Percentiles rank a stretch among this genome's conserved stretches.
phyloP scores from a whole-genome alignment of 2,329 filamentous ascomycete genomes.

The Pseudovirgaria hyperparasitica region DNA sequence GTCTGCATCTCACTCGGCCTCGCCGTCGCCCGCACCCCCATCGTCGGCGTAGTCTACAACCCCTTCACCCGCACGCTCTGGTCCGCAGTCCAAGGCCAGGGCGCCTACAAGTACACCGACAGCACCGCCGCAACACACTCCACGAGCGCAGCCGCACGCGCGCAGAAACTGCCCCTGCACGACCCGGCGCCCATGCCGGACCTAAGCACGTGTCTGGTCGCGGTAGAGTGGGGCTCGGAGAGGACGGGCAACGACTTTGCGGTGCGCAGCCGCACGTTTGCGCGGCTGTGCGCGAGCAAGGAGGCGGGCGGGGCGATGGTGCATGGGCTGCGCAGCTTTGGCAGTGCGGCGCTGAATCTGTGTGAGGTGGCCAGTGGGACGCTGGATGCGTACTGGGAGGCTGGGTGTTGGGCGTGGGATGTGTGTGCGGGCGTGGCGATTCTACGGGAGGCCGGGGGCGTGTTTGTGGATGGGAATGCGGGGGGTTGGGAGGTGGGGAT shows the following conservation, averaged over 20 bases:
- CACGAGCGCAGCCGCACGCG: conserved; percentile 15
- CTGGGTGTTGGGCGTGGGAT: conserved; percentile 76
- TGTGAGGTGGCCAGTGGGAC: conserved; percentile 59
- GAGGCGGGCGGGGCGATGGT: conserved; percentile 62
- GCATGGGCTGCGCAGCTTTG: conserved; percentile 57
- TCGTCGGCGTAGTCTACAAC: conserved; percentile 68
- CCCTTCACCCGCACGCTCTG: conserved; percentile 60
- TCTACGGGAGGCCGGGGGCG: conserved; percentile 59
- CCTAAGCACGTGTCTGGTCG: conserved; percentile 52
- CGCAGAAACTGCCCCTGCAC: conserved; percentile 33
- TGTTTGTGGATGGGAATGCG: conserved; percentile 60
- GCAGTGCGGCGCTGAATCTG: conserved; percentile 63
- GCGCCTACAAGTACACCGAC: conserved; percentile 43
- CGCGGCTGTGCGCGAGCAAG: conserved; percentile 35
- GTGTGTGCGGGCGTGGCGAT: conserved; percentile 74
- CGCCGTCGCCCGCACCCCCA: conserved; percentile 46
- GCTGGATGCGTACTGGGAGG: conserved; percentile 69
- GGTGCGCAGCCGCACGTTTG: conserved; percentile 55
- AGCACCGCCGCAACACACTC: conserved; percentile 8
- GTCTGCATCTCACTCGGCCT: conserved; percentile 69
- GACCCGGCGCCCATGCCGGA: conserved; percentile 41
- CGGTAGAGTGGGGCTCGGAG: conserved; percentile 61
- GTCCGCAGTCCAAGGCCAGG: conserved; percentile 54
- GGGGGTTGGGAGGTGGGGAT: conserved; percentile 51
- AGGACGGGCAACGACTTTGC: conserved; percentile 58